Evolutionary conservation across 176 grass and related monocot genomes (phyloP).

Genomic region (Rhynchospora breviuscula): DNA sequence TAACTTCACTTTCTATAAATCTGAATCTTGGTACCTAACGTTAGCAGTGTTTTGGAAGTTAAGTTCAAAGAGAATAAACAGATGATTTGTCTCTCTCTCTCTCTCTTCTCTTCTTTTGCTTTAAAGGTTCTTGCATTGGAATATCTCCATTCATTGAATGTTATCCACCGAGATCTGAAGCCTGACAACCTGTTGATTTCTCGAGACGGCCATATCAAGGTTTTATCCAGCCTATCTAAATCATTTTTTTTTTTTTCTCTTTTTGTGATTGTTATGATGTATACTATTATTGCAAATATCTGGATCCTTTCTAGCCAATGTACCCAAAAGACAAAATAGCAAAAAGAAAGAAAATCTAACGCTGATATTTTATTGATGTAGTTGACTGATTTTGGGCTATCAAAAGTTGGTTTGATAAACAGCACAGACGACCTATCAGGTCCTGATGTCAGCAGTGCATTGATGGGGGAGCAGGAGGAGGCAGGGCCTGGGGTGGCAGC

Average conservation of each 20-base stretch:
- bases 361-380: neutral
- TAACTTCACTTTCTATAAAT: neutral
- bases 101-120: neutral
- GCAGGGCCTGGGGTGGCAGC: conserved; percentile 29
- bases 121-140: conserved; percentile 80
- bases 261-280: conserved; percentile 7
- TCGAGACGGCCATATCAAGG: conserved; percentile 86
- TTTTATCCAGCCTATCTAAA: conserved; percentile 6
- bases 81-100: neutral
- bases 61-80: neutral
- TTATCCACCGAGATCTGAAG: conserved; percentile 93
- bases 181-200: conserved; percentile 88
- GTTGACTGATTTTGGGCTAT: conserved; percentile 93
- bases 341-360: neutral
- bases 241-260: neutral
- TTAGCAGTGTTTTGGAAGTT: neutral
- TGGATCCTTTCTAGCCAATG: neutral
- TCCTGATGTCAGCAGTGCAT: conserved; percentile 68
- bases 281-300: neutral
- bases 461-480: conserved; percentile 46
- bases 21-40: neutral
- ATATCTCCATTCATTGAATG: conserved; percentile 88
- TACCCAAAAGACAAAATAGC: neutral
- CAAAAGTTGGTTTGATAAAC: conserved; percentile 96
- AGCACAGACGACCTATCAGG: conserved; percentile 99